These are phyloP conservation scores for Knoxia roxburghii DNA, from an alignment of 257 asterid genomes.

Conservation along the genomic window DNA sequence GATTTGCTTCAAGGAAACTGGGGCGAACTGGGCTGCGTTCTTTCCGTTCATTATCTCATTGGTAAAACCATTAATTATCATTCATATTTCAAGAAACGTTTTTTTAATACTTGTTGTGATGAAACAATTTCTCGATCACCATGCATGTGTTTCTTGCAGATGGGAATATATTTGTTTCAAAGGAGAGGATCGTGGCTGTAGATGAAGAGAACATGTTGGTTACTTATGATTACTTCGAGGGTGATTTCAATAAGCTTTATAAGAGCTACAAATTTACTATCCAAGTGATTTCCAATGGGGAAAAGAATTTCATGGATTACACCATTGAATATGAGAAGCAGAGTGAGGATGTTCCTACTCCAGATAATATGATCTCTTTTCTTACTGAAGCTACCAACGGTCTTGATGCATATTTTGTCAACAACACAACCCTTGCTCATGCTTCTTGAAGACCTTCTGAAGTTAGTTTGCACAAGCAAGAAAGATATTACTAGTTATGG, in stretches of 20 bases:
- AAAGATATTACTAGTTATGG: no score
- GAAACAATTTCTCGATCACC: no score
- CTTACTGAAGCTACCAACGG: no score
- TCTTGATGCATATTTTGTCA: no score
- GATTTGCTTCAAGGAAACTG: slow-evolving; percentile 21
- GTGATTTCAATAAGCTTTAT: slow-evolving; percentile 14
- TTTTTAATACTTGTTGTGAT: no score
- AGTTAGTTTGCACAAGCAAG: no score
- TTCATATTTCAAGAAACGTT: no score
- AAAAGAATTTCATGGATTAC: slow-evolving; percentile 14
- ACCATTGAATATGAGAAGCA: slow-evolving; percentile 20
- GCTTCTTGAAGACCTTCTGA: no score
- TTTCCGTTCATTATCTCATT: neutral
- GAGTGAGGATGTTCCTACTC: slow-evolving; percentile 15
- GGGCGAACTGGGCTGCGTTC: slow-evolving; percentile 20
- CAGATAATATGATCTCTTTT: slow-evolving; percentile 9
- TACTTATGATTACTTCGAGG: slow-evolving; percentile 16
- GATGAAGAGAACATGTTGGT: slow-evolving; percentile 13
- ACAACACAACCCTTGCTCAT: no score
- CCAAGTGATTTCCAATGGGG: neutral
- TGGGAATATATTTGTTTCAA: slow-evolving; percentile 1
- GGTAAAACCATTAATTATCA: no score
- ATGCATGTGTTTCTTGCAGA: neutral
- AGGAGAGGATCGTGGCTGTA: slow-evolving; percentile 3
- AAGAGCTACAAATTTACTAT: slow-evolving; percentile 8